Evolutionary conservation across 768 basidiomycete species (phyloP), one percentile per base, ranked within the genome.

Genomic region (Daedaleopsis sinensis): DNA sequence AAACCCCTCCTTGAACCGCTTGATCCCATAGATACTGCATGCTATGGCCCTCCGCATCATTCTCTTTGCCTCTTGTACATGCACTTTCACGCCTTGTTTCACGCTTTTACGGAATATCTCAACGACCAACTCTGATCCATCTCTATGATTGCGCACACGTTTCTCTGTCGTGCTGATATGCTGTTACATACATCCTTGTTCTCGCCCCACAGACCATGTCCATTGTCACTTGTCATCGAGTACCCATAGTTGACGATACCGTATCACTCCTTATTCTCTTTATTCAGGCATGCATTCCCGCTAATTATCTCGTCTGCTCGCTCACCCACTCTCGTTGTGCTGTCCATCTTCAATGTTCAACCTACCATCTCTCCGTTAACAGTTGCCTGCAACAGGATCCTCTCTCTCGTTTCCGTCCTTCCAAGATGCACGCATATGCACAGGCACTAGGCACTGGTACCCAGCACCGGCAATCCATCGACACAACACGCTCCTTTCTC

Each of bases 1-100:
- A 64, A 89, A 93, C 70, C 87, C 86, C 44, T 84, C 87, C 63
- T 77, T 93, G 72, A 83, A 82, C 64, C 67, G 64, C 38, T 56
- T 70, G 54, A 59, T 59, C 39, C 57, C 66, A 62, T 70, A 68
- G 71, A 73, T 55, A 32, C 27, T 32, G 27, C 56, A 43, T 60
- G 16, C 52, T 37, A 52, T 57, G 51, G 42, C 15, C 16, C 32
- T 7, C 27, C 27, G 27, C 51, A 13, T 55, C 36, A 49, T 52
- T 52, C 27, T 37, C 43, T 32, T 32, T 13, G 13, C 39, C 55
- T 59, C 59, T 54, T 52, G 48, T 66, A 57, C 64, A 60, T 58
- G 58, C 64, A 58, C 44, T 56, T 50, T 64, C 39, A 64, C 62
- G 62, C 54, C 47, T 48, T 59, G 37, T 61, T 68, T 64, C 48